These are phyloP conservation scores for Lolium rigidum DNA, from an alignment of 176 grass and related monocot genomes.

Conservation along the genomic window DNA sequence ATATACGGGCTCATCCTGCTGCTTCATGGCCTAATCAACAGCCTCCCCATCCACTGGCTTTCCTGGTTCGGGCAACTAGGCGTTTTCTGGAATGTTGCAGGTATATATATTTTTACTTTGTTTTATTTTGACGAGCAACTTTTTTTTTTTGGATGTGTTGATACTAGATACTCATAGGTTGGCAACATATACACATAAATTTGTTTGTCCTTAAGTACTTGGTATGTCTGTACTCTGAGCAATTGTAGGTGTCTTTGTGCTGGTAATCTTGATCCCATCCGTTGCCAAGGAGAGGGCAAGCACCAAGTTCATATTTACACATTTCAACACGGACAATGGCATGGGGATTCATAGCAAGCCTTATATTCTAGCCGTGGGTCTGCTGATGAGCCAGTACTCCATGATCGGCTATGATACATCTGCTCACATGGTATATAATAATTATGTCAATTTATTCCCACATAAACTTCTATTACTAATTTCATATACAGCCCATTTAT, in stretches of 20 bases:
- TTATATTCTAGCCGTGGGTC: conserved; percentile 68
- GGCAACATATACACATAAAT: not conserved
- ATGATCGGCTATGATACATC: conserved; percentile 77
- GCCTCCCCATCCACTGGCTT: conserved; percentile 56
- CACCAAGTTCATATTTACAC: conserved; percentile 62
- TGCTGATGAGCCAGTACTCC: conserved; percentile 76
- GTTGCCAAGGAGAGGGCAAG: conserved; percentile 56
- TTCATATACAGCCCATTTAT: too few relatives aligned
- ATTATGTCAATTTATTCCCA: not conserved
- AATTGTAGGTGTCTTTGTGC: conserved; percentile 39
- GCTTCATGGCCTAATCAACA: conserved; percentile 66
- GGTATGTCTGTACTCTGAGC: not conserved
- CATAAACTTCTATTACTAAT: not conserved
- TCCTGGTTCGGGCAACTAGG: conserved; percentile 59
- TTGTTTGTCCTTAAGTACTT: not conserved
- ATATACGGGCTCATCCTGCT: conserved; percentile 59
- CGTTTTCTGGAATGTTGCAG: conserved; percentile 57
- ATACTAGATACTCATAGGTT: not conserved
- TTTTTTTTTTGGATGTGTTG: not conserved
- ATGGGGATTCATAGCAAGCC: conserved; percentile 54
- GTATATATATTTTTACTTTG: not conserved
- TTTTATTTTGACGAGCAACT: not conserved
- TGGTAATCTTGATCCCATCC: conserved; percentile 58
- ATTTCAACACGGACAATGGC: conserved; percentile 67
- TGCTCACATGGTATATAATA: conserved; percentile 67